Evolutionary conservation across 257 asterid genomes (phyloP), one percentile per base, ranked within the genome.

Genomic region (Nyctanthes arbortristis): DNA sequence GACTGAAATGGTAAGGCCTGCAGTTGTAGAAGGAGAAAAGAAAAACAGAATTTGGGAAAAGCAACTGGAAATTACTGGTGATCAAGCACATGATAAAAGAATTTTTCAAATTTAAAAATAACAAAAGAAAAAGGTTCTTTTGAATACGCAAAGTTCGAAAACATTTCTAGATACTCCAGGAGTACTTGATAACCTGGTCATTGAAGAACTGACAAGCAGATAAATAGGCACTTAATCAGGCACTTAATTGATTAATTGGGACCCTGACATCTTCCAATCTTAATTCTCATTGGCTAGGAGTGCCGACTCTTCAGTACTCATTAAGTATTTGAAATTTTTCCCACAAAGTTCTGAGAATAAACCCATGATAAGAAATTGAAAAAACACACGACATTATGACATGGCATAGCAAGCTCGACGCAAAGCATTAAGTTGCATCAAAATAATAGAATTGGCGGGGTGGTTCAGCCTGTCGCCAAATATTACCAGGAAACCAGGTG

Each of bases 401-500:
- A 43, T 43, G 24, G 54, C 2, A 45, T 43, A 43, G n/a, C 54
- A 43, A 43, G 24, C 54, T 43, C 24, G 2, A 24, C 14, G 54
- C 54, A 43, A 43, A 43, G 54, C 54, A 43, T 5, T 24, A 43
- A 43, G 24, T 43, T 43, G 54, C n/a, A 43, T n/a, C 54, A 43
- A 43, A 43, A n/a, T 16, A 43, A 14, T 43, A 20, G n/a, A 14
- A 16, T n/a, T 14, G 54, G 6, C 1, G 30, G 59, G 54, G 6
- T 3, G 30, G 59, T 22, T 52, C 29, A 8, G 28, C 18, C 39
- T 16, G 49, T 18, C 57, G 67, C 55, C 34, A 30, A 77, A 63
- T 57, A 66, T 75, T 92, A 92, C 97, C 97, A 89, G 87, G 84
- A 89, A 92, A 68, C 93, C 96, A 62, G 90, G 96, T 72, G 96